These are phyloP conservation scores for Scleromitrula shiraiana DNA, from an alignment of 2,329 filamentous ascomycete species.

Conservation along the genomic window DNA sequence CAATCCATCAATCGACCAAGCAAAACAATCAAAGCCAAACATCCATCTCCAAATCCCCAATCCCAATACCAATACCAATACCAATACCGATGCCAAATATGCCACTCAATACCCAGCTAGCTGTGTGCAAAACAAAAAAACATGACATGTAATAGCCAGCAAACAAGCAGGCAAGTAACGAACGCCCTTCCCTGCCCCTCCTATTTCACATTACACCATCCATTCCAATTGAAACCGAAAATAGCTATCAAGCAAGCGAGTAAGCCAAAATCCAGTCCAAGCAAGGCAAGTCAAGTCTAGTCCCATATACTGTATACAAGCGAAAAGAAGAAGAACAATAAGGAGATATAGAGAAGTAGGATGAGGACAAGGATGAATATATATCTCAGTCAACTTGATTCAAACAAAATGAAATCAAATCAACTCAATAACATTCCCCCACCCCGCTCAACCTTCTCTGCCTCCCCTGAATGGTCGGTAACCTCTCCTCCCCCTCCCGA, in stretches of 20 bases:
- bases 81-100: too few species aligned
- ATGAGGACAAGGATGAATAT: too few species aligned
- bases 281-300: not conserved
- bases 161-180: too few species aligned
- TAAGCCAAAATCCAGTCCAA: not conserved
- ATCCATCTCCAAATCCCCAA: too few species aligned
- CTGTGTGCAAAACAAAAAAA: not conserved
- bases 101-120: not conserved
- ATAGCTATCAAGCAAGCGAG: not conserved
- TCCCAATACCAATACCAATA: not conserved
- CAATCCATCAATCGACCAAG: too few species aligned
- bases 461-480: slow-evolving; percentile 4
- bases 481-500: slow-evolving; percentile 20
- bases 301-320: slow-evolving; percentile 9
- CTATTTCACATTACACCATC: not conserved
- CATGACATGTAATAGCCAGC: not conserved
- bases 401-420: too few species aligned
- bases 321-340: slow-evolving; percentile 4
- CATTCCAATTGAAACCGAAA: not conserved
- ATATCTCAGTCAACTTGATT: too few species aligned
- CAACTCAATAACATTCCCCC: slow-evolving; percentile 46
- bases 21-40: too few species aligned
- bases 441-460: slow-evolving; percentile 43
- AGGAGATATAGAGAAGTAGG: too few species aligned
- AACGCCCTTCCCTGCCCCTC: too few species aligned